These are phyloP conservation scores for Wickerhamomyces silvicola DNA, from an alignment of 805 yeast species.

Conservation along the genomic window DNA sequence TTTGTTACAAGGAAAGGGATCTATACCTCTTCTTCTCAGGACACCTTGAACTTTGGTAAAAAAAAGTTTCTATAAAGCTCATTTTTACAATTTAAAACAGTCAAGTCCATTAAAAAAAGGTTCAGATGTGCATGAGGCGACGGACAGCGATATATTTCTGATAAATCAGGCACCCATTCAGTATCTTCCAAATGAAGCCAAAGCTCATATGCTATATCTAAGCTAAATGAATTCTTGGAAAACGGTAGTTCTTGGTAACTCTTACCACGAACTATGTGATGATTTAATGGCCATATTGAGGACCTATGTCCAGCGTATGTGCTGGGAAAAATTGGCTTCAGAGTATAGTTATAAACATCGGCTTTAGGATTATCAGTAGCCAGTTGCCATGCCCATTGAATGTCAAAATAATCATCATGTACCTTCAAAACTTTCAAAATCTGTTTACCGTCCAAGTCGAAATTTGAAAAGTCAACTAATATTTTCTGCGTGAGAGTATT, in stretches of 20 bases:
- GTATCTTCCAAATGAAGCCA: constrained; percentile 12
- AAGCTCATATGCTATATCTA: constrained; percentile 15
- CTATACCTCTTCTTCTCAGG: constrained; percentile 12
- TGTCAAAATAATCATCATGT: constrained; percentile 9
- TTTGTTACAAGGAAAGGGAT: constrained; percentile 21
- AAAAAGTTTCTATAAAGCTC: constrained; percentile 8
- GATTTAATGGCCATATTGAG: constrained; percentile 18
- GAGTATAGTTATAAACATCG: constrained; percentile 14
- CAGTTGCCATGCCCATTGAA: constrained; percentile 21
- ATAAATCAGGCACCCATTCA: constrained; percentile 18
- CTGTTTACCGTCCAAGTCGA: constrained; percentile 10
- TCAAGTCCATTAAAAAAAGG: constrained; percentile 17
- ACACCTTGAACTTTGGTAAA: constrained; percentile 9
- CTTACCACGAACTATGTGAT: constrained; percentile 16
- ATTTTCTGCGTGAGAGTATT: constrained; percentile 6
- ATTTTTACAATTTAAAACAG: constrained; percentile 15
- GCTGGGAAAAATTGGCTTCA: constrained; percentile 9
- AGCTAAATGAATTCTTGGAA: constrained; percentile 12
- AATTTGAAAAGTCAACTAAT: constrained; percentile 17
- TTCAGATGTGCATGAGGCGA: constrained; percentile 13
- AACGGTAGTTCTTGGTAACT: constrained; percentile 15
- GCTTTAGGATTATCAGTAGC: constrained; percentile 20
- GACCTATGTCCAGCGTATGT: constrained; percentile 7
- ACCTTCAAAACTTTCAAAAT: constrained; percentile 11
- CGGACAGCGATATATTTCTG: constrained; percentile 15